Conservation (phyloP, 2,329 filamentous ascomycete genomes). For the Aspergillus ustus region DNA sequence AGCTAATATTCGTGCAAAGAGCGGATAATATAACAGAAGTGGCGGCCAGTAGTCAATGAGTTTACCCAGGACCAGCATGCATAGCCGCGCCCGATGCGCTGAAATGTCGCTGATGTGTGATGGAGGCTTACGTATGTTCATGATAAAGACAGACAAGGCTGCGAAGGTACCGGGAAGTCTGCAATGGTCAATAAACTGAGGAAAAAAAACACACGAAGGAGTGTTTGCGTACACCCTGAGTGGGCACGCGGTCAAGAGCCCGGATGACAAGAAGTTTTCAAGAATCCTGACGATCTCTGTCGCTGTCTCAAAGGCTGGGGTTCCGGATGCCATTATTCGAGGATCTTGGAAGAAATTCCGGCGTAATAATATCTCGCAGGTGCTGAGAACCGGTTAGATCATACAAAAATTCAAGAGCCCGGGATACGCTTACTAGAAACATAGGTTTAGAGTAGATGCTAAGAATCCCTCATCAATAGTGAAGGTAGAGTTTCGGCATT, state of each 20-base stretch:
- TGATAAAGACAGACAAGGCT: neutral
- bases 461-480: conserved; percentile 2
- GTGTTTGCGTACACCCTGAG: neutral
- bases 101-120: conserved; percentile 5
- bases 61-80: conserved; percentile 13
- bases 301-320: conserved; percentile 11
- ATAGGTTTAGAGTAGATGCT: neutral
- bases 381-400: neutral
- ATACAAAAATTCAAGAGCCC: too few species aligned
- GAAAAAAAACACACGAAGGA: conserved; percentile 1
- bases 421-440: neutral
- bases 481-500: neutral
- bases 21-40: conserved; percentile 9
- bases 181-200: neutral
- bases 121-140: conserved; percentile 2
- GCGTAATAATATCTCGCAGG: neutral
- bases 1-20: conserved; percentile 11
- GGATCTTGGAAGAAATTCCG: conserved; percentile 12
- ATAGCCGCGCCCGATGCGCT: conserved; percentile 16
- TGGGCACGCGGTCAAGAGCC: neutral
- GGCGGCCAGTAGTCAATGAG: conserved; percentile 12
- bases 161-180: neutral
- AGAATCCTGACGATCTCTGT: conserved; percentile 16
- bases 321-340: neutral
- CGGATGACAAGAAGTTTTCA: conserved; percentile 11